These are phyloP conservation scores for Amanita rubescens DNA, from an alignment of 768 basidiomycete species.

Conservation along the genomic window DNA sequence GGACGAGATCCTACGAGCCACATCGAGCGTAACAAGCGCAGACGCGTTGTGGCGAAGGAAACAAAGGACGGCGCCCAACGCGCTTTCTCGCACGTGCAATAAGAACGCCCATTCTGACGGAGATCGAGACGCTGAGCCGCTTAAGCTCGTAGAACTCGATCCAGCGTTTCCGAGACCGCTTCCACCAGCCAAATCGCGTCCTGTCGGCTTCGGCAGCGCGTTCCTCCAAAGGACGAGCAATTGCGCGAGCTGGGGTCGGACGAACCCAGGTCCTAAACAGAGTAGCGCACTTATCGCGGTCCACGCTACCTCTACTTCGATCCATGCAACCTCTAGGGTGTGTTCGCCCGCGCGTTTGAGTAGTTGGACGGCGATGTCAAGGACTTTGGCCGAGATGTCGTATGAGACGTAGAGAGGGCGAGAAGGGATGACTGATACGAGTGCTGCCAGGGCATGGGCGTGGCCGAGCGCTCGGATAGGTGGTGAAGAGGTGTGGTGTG, in stretches of 20 bases:
- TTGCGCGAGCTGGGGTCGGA: slow-evolving; percentile 88
- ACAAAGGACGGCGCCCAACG: slow-evolving; percentile 80
- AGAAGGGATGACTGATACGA: slow-evolving; percentile 80
- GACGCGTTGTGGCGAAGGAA: slow-evolving; percentile 78
- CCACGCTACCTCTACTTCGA: slow-evolving; percentile 94
- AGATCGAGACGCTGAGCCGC: slow-evolving; percentile 34
- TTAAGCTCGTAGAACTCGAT: not conserved
- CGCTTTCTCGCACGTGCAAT: slow-evolving; percentile 83
- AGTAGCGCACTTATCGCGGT: slow-evolving; percentile 84
- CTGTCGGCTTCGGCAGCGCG: slow-evolving; percentile 90
- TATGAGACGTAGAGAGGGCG: slow-evolving; percentile 92
- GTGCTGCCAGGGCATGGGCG: slow-evolving; percentile 82
- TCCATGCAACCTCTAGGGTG: slow-evolving; percentile 69
- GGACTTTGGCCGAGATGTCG: slow-evolving; percentile 83
- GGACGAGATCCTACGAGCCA: slow-evolving; percentile 81
- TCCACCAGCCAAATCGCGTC: slow-evolving; percentile 50
- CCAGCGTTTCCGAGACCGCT: slow-evolving; percentile 2
- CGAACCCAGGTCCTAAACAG: slow-evolving; percentile 89
- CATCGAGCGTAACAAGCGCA: slow-evolving; percentile 81
- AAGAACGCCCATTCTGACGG: slow-evolving; percentile 86
- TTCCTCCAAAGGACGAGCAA: slow-evolving; percentile 96
- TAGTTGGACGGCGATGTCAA: slow-evolving; percentile 85
- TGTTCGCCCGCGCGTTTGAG: slow-evolving; percentile 91
- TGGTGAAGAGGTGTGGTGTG: slow-evolving; percentile 1
- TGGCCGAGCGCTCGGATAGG: slow-evolving; percentile 65